Evolutionary conservation across 176 grass and related monocot species (phyloP), one percentile per base, ranked within the genome.

Genomic region (Avena insularis): DNA sequence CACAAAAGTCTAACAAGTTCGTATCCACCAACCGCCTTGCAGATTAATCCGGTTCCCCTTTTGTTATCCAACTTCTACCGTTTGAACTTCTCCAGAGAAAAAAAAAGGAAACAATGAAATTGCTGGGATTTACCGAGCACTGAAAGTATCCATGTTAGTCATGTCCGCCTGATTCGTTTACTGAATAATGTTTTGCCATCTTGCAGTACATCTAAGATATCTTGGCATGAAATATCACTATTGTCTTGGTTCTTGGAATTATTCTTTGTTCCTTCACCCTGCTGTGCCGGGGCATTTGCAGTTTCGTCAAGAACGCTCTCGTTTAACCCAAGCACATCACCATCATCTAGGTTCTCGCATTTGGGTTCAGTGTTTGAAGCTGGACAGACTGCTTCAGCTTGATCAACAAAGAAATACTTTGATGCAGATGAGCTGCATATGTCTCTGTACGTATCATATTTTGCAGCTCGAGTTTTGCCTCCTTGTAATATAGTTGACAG

Each of bases 391-490:
- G 87, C 89, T 83, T 94, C 87, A 80, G 96, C 96, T 79, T 96
- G 93, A 87, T 98, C 93, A 19, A 85, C 91, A 85, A 98, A 96
- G n/a, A 88, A 82, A 84, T 90, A 82, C 59, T 94, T 94, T 3
- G 92, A 94, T 75, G 77, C 48, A 82, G 89, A 90, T 80, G 87
- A 88, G 31, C 76, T 64, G 85, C 94, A 94, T 50, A 98, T 91
- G 70, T 96, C 93, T 82, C 63, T 92, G 56, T 98, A 98, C 36
- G 93, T 91, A 62, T 92, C 89, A 78, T 96, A 98, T 74, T 96
- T 90, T 4, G 82, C 90, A 62, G 85, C 96, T 75, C 75, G 78
- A 45, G 92, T 98, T 43, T 89, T 83, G 45, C 93, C 96, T 67
- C 96, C 96, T 92, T 92, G 92, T 82, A 96, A 88, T 86, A 98